Base-by-base conservation (phyloP, 2,329 filamentous ascomycete genomes). In the Plenodomus lindquistii region DNA sequence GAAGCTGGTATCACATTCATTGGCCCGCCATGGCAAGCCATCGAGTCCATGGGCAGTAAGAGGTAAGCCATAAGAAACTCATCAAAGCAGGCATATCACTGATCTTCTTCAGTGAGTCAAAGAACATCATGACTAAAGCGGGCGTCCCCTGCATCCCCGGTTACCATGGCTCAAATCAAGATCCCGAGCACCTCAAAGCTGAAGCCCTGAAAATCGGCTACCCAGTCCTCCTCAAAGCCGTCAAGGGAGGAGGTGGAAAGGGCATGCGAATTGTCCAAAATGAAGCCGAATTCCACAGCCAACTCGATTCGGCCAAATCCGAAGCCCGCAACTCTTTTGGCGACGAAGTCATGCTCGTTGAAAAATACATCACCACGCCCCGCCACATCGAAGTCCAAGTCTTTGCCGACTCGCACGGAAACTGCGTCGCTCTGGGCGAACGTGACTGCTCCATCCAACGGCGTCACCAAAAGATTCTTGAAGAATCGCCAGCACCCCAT, bases 121-220 rank as follows among this genome's bases (percentile, higher is more conserved):
- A 99, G 73, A 89, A 96, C 69, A 97, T 99, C 67, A 97, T 99
- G 94, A 91, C 84, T 27, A 85, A 85, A 4, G 93, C 94, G n/a
- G 91, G 91, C 8, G 94, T 99, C 3, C 92, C 92, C 4, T 97
- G 94, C 65, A 94, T 99, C 40, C 94, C 94, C 0, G 94, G 94
- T 0, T 99, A 99, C 66, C 94, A 97, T 70, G 94, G 94, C 16
- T 65, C 80, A 1, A 89, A 96, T 43, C 94, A 99, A 75, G 84
- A 87, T 40, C 77, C 81, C 1, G 69, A 74, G 8, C 78, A 80
- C 50, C 75, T 88, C 21, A 81, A 90, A 46, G 75, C 78, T 9
- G 85, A 93, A 69, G 93, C 94, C 7, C 83, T 82, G 60, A 84
- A 88, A 56, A 86, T 88, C 60, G 82, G 82, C 50, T 85, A 84